Conservation (phyloP, 371 early-diverging fungal genomes). For the Syncephalastrum contaminatum region DNA sequence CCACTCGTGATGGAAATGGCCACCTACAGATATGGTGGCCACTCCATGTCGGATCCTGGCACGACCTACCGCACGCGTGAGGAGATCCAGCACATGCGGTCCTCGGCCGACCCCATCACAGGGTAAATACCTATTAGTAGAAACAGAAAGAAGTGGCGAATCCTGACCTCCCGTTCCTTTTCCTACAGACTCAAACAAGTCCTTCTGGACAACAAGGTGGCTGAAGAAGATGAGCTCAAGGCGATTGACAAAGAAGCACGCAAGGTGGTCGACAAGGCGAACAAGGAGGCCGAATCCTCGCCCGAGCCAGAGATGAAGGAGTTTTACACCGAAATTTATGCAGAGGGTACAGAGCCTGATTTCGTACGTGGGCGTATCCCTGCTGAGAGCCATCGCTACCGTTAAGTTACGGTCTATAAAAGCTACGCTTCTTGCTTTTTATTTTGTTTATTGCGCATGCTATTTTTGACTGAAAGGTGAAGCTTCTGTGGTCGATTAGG, state of each 20-base stretch:
- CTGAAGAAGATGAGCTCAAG: constrained; percentile 90
- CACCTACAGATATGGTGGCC: constrained; percentile 99
- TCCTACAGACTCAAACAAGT: constrained; percentile 56
- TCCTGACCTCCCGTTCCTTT: background rate
- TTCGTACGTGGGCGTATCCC: constrained; percentile 80
- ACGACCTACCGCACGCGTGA: constrained; percentile 97
- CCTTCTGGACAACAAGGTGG: constrained; percentile 67
- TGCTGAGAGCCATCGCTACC: constrained; percentile 63
- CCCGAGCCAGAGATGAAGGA: constrained; percentile 77
- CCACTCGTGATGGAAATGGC: constrained; percentile 96
- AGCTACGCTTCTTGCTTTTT: no score
- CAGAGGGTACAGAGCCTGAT: constrained; percentile 69
- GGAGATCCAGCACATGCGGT: constrained; percentile 97
- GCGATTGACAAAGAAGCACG: constrained; percentile 90
- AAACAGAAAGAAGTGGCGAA: constrained; percentile 32
- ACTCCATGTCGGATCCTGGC: constrained; percentile 99
- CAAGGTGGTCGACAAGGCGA: constrained; percentile 81
- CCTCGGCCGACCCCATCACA: constrained; percentile 91
- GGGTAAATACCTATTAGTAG: constrained; percentile 87
- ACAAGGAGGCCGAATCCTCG: constrained; percentile 80
- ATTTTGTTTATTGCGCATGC: no score
- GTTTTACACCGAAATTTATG: constrained; percentile 85
- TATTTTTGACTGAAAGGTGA: no score
- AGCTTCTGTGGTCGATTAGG: no score
- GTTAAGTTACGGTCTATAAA: no score